Evolutionary conservation across 495 filamentous ascomycete species (phyloP).

Genomic region (Chaetomium tenue): DNA sequence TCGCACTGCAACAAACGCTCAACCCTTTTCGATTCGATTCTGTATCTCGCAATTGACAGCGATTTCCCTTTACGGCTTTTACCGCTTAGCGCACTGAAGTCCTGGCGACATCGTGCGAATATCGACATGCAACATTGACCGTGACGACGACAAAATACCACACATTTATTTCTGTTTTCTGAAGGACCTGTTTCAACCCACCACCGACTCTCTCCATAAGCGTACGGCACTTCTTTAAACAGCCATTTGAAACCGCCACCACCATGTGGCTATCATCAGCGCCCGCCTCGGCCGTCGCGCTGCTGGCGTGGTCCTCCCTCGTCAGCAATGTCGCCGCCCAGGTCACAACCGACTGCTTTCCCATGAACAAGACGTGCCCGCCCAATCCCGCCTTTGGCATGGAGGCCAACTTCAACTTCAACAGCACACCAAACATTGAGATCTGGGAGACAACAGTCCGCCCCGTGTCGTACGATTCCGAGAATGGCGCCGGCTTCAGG

Average conservation of each 20-base stretch:
- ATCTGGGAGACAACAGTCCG: conserved; percentile 64
- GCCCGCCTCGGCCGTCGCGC: conserved; percentile 39
- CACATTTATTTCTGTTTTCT: too few relatives aligned
- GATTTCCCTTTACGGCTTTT: background rate
- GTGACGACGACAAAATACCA: background rate
- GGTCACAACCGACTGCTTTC: conserved; percentile 67
- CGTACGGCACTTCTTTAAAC: background rate
- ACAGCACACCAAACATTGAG: conserved; percentile 56
- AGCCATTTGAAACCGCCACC: background rate
- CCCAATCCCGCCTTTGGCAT: conserved; percentile 62
- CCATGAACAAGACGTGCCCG: conserved; percentile 60
- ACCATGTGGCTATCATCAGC: conserved; percentile 38
- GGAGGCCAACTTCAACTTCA: conserved; percentile 60
- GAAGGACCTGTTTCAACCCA: background rate
- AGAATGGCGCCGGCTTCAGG: conserved; percentile 64
- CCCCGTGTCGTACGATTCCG: conserved; percentile 51
- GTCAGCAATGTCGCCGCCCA: conserved; percentile 51
- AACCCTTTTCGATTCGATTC: background rate
- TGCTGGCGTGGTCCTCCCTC: conserved; percentile 44
- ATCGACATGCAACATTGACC: conserved; percentile 7
- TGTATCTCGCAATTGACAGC: background rate
- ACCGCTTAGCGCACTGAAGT: background rate
- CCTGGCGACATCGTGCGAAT: conserved; percentile 16
- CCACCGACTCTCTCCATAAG: background rate
- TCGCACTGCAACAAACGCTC: background rate